phyloP scores from a whole-genome alignment of 2,329 filamentous ascomycete genomes.

The Dothistroma septosporum region DNA sequence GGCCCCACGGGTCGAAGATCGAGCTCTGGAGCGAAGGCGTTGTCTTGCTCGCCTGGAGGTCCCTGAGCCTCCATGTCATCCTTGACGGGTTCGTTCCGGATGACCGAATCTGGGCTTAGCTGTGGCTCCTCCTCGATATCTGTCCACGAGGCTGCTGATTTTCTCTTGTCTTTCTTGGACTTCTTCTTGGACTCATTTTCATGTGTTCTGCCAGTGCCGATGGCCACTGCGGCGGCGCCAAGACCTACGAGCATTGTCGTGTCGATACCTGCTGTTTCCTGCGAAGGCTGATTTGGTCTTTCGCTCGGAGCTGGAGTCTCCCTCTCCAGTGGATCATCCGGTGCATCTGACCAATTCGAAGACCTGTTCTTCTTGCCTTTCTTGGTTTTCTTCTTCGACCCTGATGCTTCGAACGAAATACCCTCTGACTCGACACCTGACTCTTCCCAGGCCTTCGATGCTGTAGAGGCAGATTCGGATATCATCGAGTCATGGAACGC shows the following conservation, averaged over 20 bases:
- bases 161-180: slow-evolving; percentile 42
- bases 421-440: neutral
- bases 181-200: slow-evolving; percentile 25
- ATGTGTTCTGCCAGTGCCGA: neutral
- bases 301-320: neutral
- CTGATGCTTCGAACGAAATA: neutral
- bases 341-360: slow-evolving; percentile 8
- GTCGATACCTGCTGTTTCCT: slow-evolving; percentile 7
- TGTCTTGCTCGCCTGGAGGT: neutral
- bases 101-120: neutral
- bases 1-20: neutral
- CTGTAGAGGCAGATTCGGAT: neutral
- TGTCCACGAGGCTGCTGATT: slow-evolving; percentile 13
- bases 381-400: slow-evolving; percentile 29
- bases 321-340: slow-evolving; percentile 1
- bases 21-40: neutral
- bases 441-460: neutral
- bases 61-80: neutral
- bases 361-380: slow-evolving; percentile 17
- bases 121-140: neutral
- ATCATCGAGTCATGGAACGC: slow-evolving; percentile 20
- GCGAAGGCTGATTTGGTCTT: neutral
- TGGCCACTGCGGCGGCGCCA: neutral
- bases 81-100: neutral
- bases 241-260: neutral